A percentile compares a stretch with the other conserved stretches of the same genome.
Evolutionary conservation across 352 stramenopile genomes (phyloP).

Genomic region (Lagenidium sp.): DNA sequence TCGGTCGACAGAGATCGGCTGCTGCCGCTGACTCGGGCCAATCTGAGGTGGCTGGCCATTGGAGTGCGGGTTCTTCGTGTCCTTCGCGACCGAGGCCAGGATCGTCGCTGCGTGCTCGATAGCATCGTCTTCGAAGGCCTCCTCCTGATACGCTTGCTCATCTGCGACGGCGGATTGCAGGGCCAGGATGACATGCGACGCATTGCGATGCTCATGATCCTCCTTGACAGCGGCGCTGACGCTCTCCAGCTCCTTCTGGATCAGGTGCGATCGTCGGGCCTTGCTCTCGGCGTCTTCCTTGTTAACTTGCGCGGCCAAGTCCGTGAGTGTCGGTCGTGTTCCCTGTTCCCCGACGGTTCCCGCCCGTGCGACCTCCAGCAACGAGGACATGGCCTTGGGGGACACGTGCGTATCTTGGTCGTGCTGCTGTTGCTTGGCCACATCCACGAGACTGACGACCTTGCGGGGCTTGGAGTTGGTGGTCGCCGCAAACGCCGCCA

Average conservation of each 20-base stretch:
- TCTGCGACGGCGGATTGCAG: slow-evolving; percentile 28
- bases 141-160: slow-evolving; percentile 31
- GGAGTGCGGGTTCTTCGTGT: no score
- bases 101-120: slow-evolving; percentile 9
- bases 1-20: no score
- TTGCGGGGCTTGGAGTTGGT: no score
- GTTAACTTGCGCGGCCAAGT: slow-evolving; percentile 31
- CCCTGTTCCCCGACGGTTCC: no score
- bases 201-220: slow-evolving; percentile 15
- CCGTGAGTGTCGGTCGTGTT: no score
- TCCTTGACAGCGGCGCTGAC: slow-evolving; percentile 18
- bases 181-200: slow-evolving; percentile 15
- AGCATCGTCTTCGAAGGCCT: slow-evolving; percentile 34
- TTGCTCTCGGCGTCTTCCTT: no score
- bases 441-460: slow-evolving; percentile 23
- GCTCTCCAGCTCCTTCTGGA: slow-evolving; percentile 17
- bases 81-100: slow-evolving; percentile 7
- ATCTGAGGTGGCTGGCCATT: background rate
- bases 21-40: slow-evolving; percentile 9
- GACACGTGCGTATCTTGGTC: no score
- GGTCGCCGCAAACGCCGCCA: no score
- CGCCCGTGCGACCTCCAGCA: slow-evolving; percentile 16
- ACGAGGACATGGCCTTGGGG: slow-evolving; percentile 1
- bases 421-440: slow-evolving; percentile 21
- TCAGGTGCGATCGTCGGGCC: slow-evolving; percentile 7